A percentile compares a stretch with the other conserved stretches of the same genome.
Conservation (phyloP, 2,329 filamentous ascomycete genomes). For the Clarireedia paspali region DNA sequence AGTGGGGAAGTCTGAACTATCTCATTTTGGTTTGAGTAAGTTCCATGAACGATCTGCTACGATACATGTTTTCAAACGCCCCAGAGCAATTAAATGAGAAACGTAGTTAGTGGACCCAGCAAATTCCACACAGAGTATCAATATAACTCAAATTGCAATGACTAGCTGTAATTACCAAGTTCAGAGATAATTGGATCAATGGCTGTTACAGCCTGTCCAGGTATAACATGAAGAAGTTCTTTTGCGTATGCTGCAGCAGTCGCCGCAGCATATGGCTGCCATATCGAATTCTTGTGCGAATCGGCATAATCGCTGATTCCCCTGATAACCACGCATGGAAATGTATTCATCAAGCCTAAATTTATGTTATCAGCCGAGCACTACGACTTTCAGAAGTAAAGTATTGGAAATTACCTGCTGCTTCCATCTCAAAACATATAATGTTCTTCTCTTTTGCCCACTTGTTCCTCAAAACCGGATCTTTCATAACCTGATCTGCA, state of each 20-base stretch:
- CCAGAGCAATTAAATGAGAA: no score
- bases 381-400: background rate
- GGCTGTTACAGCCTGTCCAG: background rate
- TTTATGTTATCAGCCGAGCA: background rate
- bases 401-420: slow-evolving; percentile 3
- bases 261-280: slow-evolving; percentile 12
- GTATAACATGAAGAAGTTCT: slow-evolving; percentile 2
- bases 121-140: background rate
- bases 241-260: slow-evolving; percentile 12
- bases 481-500: slow-evolving; percentile 10
- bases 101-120: background rate
- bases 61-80: no score
- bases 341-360: slow-evolving; percentile 10
- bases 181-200: background rate
- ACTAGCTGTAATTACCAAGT: background rate
- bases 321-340: slow-evolving; percentile 12
- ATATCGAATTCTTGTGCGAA: slow-evolving; percentile 12
- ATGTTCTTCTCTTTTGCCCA: background rate
- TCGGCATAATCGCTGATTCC: slow-evolving; percentile 15
- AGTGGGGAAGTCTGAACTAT: no score
- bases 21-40: no score
- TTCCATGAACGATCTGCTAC: no score
- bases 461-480: background rate
- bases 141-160: background rate
- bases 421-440: slow-evolving; percentile 11